Base-by-base conservation (phyloP, 208 protist species). In the Naegleria gruberi region DNA sequence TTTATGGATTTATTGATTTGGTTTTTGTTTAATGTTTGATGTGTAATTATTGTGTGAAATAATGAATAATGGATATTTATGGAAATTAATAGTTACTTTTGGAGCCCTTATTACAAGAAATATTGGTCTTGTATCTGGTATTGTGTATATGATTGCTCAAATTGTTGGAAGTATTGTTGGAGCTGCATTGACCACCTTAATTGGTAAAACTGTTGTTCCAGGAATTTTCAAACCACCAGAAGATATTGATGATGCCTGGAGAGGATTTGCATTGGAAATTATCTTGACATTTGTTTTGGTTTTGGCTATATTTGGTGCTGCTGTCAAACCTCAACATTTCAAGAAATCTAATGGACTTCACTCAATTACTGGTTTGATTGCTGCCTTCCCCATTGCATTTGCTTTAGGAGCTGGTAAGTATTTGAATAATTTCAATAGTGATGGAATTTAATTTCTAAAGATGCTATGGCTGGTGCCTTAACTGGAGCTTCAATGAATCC, bases 401-500 rank as follows among this genome's bases (percentile, higher is more conserved):
- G 19, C 47, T 1, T 46, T 90, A 41, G 87, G 74, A 57, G 12
- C 45, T 5, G 15, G 41, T 74, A 34, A 26, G 51, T 65, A 4
- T 65, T n/a, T n/a, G n/a, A n/a, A n/a, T n/a, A n/a, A n/a, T n/a
- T n/a, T n/a, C n/a, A n/a, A n/a, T n/a, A n/a, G n/a, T n/a, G n/a
- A n/a, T n/a, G n/a, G n/a, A n/a, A n/a, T n/a, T n/a, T n/a, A n/a
- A n/a, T n/a, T n/a, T 30, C 51, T 1, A 23, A 10, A 65, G 51
- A 57, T 41, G 45, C 43, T 3, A 43, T 41, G 26, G 17, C 65
- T 65, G 51, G 51, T 19, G 19, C 51, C 41, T 23, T 74, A 40
- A 57, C 87, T 12, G 87, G 87, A 41, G 87, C 45, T 57, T 57
- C 26, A 7, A 74, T 90, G 87, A 90, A 90, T 55, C 87, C 87